A percentile compares a stretch with the other conserved stretches of the same genome.
phyloP scores from a whole-genome alignment of 768 basidiomycete species.

The Atractiella rhizophila region DNA sequence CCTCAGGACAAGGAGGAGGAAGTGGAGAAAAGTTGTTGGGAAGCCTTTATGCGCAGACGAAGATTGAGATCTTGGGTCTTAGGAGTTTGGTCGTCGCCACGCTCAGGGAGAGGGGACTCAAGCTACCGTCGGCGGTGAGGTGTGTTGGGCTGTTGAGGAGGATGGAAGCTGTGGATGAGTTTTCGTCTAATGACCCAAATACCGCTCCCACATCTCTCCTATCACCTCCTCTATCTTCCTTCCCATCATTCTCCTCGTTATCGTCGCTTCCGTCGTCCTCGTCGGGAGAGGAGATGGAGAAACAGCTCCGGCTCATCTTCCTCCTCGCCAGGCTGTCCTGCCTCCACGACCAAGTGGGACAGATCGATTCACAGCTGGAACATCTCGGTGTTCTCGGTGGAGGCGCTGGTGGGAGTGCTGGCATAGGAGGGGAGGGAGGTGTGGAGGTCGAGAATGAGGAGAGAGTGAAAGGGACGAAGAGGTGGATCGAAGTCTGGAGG shows the following conservation, averaged over 20 bases:
- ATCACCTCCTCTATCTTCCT: too few species aligned
- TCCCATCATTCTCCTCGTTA: too few species aligned
- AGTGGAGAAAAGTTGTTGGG: conserved; percentile 7
- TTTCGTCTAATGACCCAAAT: background rate
- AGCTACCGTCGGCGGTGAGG: conserved; percentile 15
- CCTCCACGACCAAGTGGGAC: conserved; percentile 8
- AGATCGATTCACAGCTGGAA: conserved; percentile 10
- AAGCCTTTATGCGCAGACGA: conserved; percentile 9
- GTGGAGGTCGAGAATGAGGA: conserved; percentile 20
- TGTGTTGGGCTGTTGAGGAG: conserved; percentile 11
- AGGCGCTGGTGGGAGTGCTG: background rate
- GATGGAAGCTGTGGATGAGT: background rate
- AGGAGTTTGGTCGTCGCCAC: conserved; percentile 11
- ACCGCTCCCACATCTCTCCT: too few species aligned
- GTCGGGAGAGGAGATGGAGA: conserved; percentile 7
- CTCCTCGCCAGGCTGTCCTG: conserved; percentile 14
- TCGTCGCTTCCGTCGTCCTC: background rate
- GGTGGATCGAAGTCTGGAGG: conserved; percentile 26
- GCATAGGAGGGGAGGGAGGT: background rate
- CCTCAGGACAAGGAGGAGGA: background rate
- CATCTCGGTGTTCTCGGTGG: conserved; percentile 3
- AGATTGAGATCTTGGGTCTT: conserved; percentile 6
- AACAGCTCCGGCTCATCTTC: conserved; percentile 14
- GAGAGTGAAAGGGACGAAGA: conserved; percentile 21
- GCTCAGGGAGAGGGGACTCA: conserved; percentile 11